Conservation (phyloP, 441 rosid species). For the Croton setiger region DNA sequence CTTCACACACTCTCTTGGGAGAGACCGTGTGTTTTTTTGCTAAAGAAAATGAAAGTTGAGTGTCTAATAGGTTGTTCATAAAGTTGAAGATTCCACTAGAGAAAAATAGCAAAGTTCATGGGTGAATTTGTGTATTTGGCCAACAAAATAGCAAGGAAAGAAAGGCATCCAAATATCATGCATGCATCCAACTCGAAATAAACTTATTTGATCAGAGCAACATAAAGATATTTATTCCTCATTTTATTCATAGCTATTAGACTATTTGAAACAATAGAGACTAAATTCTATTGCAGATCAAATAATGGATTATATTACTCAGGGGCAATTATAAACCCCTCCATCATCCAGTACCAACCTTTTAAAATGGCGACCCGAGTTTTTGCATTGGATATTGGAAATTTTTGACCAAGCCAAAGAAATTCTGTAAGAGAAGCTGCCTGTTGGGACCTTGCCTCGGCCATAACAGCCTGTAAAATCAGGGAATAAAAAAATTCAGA, state of each 20-base stretch:
- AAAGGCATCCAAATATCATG: neutral
- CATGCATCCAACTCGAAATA: neutral
- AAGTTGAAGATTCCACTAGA: too few relatives aligned
- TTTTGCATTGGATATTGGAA: conserved; percentile 91
- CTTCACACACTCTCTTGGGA: too few relatives aligned
- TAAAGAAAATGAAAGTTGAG: too few relatives aligned
- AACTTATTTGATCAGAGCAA: neutral
- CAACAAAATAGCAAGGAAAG: neutral
- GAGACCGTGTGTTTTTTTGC: too few relatives aligned
- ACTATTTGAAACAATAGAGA: neutral
- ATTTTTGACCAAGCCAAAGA: conserved; percentile 90
- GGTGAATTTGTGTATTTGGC: too few relatives aligned
- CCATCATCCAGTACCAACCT: conserved; percentile 34
- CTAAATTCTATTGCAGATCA: neutral
- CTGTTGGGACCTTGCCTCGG: conserved; percentile 79
- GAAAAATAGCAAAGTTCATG: too few relatives aligned
- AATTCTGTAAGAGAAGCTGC: conserved; percentile 92
- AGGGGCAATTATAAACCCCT: neutral
- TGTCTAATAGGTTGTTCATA: too few relatives aligned
- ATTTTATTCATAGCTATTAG: neutral
- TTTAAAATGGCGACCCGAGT: conserved; percentile 67
- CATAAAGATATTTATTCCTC: neutral
- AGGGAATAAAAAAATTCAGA: neutral
- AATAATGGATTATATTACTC: neutral
- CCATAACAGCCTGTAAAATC: conserved; percentile 65